phyloP scores from a whole-genome alignment of 495 filamentous ascomycete species.

The Penicillium egyptiacum region DNA sequence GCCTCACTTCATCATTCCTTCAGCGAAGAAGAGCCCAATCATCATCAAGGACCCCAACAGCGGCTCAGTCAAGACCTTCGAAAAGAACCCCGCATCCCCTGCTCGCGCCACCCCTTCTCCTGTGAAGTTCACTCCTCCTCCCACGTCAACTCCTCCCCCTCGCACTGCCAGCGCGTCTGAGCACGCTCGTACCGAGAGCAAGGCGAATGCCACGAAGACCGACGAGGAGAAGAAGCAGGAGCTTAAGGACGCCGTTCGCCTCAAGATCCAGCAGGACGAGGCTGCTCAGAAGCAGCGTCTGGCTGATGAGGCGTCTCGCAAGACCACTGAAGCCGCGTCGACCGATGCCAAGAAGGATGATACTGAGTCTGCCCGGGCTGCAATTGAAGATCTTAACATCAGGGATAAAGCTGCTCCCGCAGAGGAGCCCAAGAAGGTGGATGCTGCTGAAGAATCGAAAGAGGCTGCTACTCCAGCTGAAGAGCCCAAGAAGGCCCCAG shows the following conservation, averaged over 20 bases:
- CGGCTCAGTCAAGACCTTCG: conserved; percentile 60
- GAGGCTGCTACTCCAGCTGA: conserved; percentile 26
- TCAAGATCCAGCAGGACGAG: conserved; percentile 57
- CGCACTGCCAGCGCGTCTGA: conserved; percentile 54
- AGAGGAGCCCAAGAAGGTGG: conserved; percentile 37
- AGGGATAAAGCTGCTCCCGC: conserved; percentile 39
- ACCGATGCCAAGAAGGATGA: conserved; percentile 41
- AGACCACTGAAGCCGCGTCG: conserved; percentile 49
- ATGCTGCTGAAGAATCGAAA: conserved; percentile 18
- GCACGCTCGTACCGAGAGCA: conserved; percentile 59
- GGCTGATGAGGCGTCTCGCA: conserved; percentile 49
- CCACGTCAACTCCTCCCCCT: conserved; percentile 63
- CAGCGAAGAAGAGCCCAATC: conserved; percentile 65
- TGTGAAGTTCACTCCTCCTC: conserved; percentile 62
- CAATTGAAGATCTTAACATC: conserved; percentile 35
- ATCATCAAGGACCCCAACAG: conserved; percentile 78
- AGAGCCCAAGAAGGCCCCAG: conserved; percentile 46
- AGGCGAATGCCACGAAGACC: conserved; percentile 52
- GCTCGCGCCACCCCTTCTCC: conserved; percentile 56
- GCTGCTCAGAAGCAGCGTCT: conserved; percentile 53
- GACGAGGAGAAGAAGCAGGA: conserved; percentile 70
- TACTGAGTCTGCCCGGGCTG: conserved; percentile 37
- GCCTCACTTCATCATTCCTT: conserved; percentile 53
- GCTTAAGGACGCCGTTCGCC: conserved; percentile 64
- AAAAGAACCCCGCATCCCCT: conserved; percentile 56